Base-by-base conservation (phyloP, 768 basidiomycete genomes). In the Mycena olivaceomarginata region DNA sequence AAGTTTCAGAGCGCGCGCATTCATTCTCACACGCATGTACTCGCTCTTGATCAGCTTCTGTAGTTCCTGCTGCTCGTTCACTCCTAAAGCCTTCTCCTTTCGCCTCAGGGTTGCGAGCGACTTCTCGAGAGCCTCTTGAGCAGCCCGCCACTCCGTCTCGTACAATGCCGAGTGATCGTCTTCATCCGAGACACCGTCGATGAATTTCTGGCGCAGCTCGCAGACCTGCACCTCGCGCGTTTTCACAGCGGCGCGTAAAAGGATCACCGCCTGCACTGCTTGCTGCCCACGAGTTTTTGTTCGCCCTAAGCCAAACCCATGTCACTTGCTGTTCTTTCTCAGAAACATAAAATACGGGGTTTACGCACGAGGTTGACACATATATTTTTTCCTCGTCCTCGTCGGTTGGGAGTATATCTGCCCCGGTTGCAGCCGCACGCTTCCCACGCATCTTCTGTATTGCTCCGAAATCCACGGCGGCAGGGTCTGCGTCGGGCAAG, bases 1-100 rank as follows among this genome's bases (percentile, higher is more conserved):
- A 59, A 40, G 72, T 20, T 73, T 73, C 5, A 73, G 51, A 13
- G 64, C 72, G n/a, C 56, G 65, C 9, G 72, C 53, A 12, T 65
- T 65, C 72, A 73, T 73, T 2, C 53, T 9, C 0, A 37, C 2
- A 11, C 53, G 48, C 22, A 66, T 56, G 72, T 65, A 73, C 72
- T 67, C 39, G 65, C 63, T 65, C 15, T 45, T 67, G 4, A 16
- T 3, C 10, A 73, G 51, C 5, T 45, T 37, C 41, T 43, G 2
- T 18, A 73, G 41, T 16, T 41, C 53, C 25, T 37, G 12, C 4
- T 37, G 11, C 15, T 59, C 40, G 20, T 6, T 20, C 2, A 65
- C 69, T 5, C 69, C 72, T 65, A 73, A 53, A 1, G 51, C 72
- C 40, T 4, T 15, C 41, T 73, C 72, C 43, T 73, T 66, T 8